Conservation (phyloP, 768 basidiomycete species). For the Tylopilus subfusipes region DNA sequence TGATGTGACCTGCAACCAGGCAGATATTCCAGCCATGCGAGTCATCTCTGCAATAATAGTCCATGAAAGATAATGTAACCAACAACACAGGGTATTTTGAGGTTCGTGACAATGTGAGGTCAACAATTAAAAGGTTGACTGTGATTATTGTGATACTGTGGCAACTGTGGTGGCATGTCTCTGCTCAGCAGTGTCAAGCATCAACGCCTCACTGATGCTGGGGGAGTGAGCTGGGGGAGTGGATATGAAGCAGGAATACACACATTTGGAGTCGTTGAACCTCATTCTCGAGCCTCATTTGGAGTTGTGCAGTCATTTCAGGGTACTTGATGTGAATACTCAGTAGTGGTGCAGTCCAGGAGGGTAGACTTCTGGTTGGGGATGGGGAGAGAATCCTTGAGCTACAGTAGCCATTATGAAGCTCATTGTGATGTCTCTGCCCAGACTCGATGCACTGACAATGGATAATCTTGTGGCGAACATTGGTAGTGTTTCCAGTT, state of each 20-base stretch:
- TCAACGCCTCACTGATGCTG: constrained; percentile 83
- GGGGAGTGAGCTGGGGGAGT: neutral
- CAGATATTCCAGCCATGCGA: constrained; percentile 47
- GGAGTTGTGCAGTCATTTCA: constrained; percentile 73
- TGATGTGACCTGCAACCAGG: constrained; percentile 59
- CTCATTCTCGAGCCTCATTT: constrained; percentile 76
- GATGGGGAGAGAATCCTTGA: constrained; percentile 86
- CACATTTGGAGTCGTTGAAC: constrained; percentile 71
- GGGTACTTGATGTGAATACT: constrained; percentile 85
- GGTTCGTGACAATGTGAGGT: constrained; percentile 17
- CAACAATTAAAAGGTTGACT: constrained; percentile 45
- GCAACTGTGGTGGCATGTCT: constrained; percentile 58
- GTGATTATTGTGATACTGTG: constrained; percentile 44
- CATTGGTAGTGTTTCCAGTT: constrained; percentile 50
- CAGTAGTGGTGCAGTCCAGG: constrained; percentile 83
- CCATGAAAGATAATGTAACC: constrained; percentile 38
- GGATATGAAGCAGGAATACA: constrained; percentile 14
- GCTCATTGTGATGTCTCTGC: constrained; percentile 88
- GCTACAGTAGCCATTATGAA: constrained; percentile 87
- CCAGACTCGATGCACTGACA: constrained; percentile 92
- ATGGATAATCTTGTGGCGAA: constrained; percentile 86
- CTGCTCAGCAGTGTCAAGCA: constrained; percentile 80
- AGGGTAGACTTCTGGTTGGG: constrained; percentile 90
- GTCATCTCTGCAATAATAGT: constrained; percentile 37
- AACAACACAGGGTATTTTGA: constrained; percentile 27